A percentile compares a stretch with the other conserved stretches of the same genome.
phyloP scores from a whole-genome alignment of 192 early-diverging fungal genomes.

The Oehlia diaphana region DNA sequence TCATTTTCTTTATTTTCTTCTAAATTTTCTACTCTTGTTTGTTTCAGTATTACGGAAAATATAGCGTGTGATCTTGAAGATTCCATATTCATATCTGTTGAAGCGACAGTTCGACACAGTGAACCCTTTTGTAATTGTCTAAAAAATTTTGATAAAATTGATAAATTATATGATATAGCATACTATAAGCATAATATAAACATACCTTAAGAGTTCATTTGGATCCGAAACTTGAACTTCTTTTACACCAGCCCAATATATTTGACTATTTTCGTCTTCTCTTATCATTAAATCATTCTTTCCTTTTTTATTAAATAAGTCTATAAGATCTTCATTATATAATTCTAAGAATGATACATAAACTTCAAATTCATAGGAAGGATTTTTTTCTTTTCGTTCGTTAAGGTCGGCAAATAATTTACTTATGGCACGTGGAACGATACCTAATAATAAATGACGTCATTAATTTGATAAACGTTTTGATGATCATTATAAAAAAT shows the following conservation, averaged over 20 bases:
- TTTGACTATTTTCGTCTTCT: conserved; percentile 84
- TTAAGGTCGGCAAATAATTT: conserved; percentile 54
- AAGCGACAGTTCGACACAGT: conserved; percentile 57
- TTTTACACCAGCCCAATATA: conserved; percentile 80
- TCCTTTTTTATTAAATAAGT: conserved; percentile 60
- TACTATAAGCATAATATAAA: background rate
- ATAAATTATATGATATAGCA: no score
- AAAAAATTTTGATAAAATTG: background rate
- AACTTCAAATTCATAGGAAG: conserved; percentile 49
- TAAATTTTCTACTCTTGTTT: conserved; percentile 52
- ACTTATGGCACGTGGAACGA: conserved; percentile 67
- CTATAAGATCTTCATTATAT: conserved; percentile 97
- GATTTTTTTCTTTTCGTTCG: conserved; percentile 38
- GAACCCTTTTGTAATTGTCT: conserved; percentile 58
- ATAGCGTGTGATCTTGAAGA: conserved; percentile 94
- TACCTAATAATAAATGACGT: conserved; percentile 42
- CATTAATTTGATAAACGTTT: no score
- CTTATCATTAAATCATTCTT: conserved; percentile 57
- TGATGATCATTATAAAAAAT: no score
- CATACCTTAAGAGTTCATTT: conserved; percentile 61
- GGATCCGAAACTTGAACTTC: conserved; percentile 72
- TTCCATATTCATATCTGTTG: conserved; percentile 94
- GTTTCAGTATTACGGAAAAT: conserved; percentile 85
- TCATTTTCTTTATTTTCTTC: conserved; percentile 32
- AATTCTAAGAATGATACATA: conserved; percentile 89